A percentile compares a stretch with the other conserved stretches of the same genome.
phyloP scores from a whole-genome alignment of 2,329 filamentous ascomycete species.

The Diplocarpon rosae region DNA sequence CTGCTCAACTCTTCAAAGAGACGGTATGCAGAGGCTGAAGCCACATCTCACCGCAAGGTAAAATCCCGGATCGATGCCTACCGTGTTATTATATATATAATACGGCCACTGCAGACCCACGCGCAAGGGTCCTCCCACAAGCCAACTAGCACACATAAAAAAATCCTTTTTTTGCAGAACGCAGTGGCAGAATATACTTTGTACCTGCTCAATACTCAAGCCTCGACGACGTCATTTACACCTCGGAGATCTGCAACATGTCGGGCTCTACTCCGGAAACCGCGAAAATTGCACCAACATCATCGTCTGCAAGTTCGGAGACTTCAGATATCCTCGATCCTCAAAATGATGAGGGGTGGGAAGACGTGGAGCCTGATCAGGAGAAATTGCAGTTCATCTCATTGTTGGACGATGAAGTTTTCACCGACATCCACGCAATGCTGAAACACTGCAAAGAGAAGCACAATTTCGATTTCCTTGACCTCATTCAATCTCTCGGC shows the following conservation, averaged over 20 bases:
- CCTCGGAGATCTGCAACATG: slow-evolving; percentile 13
- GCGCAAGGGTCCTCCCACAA: too few species aligned
- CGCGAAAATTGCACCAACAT: slow-evolving; percentile 10
- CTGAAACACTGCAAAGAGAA: slow-evolving; percentile 56
- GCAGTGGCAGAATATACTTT: neutral
- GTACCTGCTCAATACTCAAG: too few species aligned
- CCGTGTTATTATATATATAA: too few species aligned
- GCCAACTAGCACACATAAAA: too few species aligned
- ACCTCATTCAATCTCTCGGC: slow-evolving; percentile 42
- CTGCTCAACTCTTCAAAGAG: too few species aligned
- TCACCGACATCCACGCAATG: slow-evolving; percentile 54
- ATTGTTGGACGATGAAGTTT: slow-evolving; percentile 56
- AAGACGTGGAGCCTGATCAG: slow-evolving; percentile 50
- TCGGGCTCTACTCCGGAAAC: slow-evolving; percentile 8
- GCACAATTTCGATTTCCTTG: slow-evolving; percentile 55
- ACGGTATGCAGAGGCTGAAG: too few species aligned
- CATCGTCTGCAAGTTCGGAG: slow-evolving; percentile 31
- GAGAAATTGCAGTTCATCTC: slow-evolving; percentile 55
- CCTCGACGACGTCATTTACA: neutral
- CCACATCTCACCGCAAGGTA: too few species aligned
- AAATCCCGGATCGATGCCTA: too few species aligned
- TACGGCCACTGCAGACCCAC: too few species aligned
- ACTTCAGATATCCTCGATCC: slow-evolving; percentile 32
- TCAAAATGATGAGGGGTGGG: slow-evolving; percentile 40
- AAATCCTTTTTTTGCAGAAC: neutral